Evolutionary conservation across 176 grass and related monocot species (phyloP).

Genomic region (Leersia perrieri): DNA sequence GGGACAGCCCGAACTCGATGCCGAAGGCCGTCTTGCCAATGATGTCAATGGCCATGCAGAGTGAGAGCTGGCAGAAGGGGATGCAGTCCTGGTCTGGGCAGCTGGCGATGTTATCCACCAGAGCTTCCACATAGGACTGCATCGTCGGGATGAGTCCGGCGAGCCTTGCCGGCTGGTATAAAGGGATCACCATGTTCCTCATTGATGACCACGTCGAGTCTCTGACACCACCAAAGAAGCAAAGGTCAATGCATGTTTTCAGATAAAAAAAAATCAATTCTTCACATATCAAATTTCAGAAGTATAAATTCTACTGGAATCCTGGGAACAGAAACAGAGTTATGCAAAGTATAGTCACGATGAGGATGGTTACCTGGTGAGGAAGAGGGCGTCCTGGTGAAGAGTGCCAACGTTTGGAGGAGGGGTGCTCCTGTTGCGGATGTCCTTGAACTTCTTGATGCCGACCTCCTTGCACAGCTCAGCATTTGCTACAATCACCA

Average conservation of each 20-base stretch:
- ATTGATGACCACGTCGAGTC: constrained; percentile 82
- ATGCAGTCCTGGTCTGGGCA: constrained; percentile 54
- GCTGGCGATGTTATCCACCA: constrained; percentile 36
- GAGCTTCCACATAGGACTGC: constrained; percentile 57
- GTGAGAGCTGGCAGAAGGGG: constrained; percentile 66
- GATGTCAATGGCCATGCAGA: constrained; percentile 76
- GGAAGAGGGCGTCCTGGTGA: constrained; percentile 87
- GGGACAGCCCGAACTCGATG: constrained; percentile 70
- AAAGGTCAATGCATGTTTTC: background rate
- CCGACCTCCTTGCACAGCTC: constrained; percentile 91
- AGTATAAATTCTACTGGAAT: background rate
- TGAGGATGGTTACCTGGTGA: constrained; percentile 20
- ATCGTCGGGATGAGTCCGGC: constrained; percentile 71
- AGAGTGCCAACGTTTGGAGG: constrained; percentile 63
- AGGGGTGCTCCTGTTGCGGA: constrained; percentile 79
- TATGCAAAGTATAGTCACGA: background rate
- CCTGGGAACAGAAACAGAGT: background rate
- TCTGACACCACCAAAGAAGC: constrained; percentile 1
- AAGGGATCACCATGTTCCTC: constrained; percentile 73
- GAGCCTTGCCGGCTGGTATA: constrained; percentile 84
- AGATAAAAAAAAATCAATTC: background rate
- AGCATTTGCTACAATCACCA: constrained; percentile 85
- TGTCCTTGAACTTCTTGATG: constrained; percentile 93
- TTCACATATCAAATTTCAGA: background rate
- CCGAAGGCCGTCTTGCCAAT: constrained; percentile 90